Conservation (phyloP, 371 early-diverging fungal genomes). For the Lichtheimia hyalospora region DNA sequence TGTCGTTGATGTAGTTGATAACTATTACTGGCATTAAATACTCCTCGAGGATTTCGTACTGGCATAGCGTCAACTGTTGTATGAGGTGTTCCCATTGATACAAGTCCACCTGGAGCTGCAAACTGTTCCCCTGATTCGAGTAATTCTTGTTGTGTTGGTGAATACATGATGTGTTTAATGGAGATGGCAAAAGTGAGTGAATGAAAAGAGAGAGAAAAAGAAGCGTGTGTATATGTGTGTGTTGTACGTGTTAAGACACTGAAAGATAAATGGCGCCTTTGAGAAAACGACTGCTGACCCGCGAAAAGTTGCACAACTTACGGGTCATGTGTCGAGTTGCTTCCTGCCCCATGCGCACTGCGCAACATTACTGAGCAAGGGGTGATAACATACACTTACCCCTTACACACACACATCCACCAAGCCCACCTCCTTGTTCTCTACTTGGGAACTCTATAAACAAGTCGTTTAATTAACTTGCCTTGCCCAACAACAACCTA, state of each 20-base stretch:
- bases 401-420: too few species aligned
- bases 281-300: slow-evolving; percentile 6
- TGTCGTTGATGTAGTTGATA: slow-evolving; percentile 28
- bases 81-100: slow-evolving; percentile 28
- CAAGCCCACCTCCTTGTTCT: too few species aligned
- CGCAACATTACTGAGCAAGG: too few species aligned
- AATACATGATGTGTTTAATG: slow-evolving; percentile 23
- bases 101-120: slow-evolving; percentile 12
- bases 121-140: slow-evolving; percentile 19
- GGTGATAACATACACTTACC: too few species aligned
- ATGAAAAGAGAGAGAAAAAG: neutral
- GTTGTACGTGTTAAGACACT: neutral
- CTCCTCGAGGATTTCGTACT: slow-evolving; percentile 24
- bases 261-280: neutral
- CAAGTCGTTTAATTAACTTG: too few species aligned
- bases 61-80: slow-evolving; percentile 40
- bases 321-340: neutral
- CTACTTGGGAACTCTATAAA: too few species aligned
- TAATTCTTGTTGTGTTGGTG: slow-evolving; percentile 36
- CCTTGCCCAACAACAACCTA: too few species aligned
- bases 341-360: too few species aligned
- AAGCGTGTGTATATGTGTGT: neutral
- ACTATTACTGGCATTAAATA: slow-evolving; percentile 4
- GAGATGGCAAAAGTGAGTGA: neutral
- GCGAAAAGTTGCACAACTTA: slow-evolving; percentile 1